Percentiles rank a stretch among this genome's conserved stretches.
These are phyloP conservation scores for Trichoderma sp. DNA, from an alignment of 2,329 filamentous ascomycete genomes.

Conservation along the genomic window DNA sequence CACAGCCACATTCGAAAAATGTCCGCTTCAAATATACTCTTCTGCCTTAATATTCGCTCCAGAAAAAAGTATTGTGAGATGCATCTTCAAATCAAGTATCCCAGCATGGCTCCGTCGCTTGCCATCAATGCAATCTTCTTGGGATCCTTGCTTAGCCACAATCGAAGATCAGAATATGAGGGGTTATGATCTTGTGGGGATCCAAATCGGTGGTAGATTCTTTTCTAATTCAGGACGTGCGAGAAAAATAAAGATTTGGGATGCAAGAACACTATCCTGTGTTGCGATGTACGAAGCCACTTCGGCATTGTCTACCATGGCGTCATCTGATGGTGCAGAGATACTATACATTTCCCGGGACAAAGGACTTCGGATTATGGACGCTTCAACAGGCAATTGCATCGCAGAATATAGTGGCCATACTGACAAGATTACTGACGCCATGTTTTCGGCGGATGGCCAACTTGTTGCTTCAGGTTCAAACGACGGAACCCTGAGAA, in stretches of 20 bases:
- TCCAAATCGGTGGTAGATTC: not conserved
- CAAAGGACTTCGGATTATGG: not conserved
- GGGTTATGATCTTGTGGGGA: accelerated
- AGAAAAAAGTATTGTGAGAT: conserved; percentile 24
- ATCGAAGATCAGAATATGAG: accelerated
- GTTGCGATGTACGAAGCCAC: not conserved
- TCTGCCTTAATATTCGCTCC: conserved; percentile 32
- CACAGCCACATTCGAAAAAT: conserved; percentile 8
- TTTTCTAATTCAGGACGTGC: not conserved
- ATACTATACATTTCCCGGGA: not conserved
- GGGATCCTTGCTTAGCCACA: conserved; percentile 3
- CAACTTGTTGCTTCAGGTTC: not conserved
- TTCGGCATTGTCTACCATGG: not conserved
- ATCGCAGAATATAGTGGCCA: not conserved
- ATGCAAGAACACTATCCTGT: not conserved
- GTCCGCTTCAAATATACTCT: conserved; percentile 32
- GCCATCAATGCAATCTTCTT: not conserved
- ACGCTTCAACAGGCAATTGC: not conserved
- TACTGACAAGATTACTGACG: not conserved
- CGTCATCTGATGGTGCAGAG: not conserved
- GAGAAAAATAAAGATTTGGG: not conserved
- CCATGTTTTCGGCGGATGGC: not conserved
- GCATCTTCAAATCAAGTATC: conserved; percentile 20
- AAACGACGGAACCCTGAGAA: not conserved
- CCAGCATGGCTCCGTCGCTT: conserved; percentile 24